These are phyloP conservation scores for Metschnikowia santaceciliae DNA, from an alignment of 805 yeast genomes.

Conservation along the genomic window DNA sequence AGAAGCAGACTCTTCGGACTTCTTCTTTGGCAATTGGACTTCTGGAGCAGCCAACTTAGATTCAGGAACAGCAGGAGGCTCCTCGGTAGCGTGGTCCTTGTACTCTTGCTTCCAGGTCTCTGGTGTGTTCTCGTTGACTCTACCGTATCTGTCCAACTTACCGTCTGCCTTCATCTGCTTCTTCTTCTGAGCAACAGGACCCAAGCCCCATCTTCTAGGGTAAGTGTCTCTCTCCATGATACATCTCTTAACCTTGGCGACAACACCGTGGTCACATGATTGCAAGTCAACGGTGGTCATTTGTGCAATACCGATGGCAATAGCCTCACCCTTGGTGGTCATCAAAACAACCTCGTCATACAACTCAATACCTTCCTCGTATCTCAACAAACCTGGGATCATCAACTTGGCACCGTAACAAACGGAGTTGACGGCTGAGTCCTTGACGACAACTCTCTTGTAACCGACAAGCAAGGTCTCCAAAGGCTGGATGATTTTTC, in stretches of 20 bases:
- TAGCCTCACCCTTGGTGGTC: slow-evolving; percentile 99
- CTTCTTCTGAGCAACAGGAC: slow-evolving; percentile 98
- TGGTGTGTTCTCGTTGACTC: slow-evolving; percentile 92
- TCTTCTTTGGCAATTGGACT: slow-evolving; percentile 46
- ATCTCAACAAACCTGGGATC: slow-evolving; percentile 97
- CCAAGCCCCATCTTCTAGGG: slow-evolving; percentile 99
- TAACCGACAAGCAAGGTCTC: slow-evolving; percentile 91
- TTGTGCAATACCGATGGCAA: slow-evolving; percentile 97
- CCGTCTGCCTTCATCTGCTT: slow-evolving; percentile 97
- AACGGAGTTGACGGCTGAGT: slow-evolving; percentile 95
- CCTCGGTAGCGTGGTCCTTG: slow-evolving; percentile 60
- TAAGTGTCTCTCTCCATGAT: slow-evolving; percentile 99
- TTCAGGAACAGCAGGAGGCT: slow-evolving; percentile 58
- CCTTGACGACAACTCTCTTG: slow-evolving; percentile 91
- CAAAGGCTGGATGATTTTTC: slow-evolving; percentile 91
- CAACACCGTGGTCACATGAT: slow-evolving; percentile 96
- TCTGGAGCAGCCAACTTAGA: slow-evolving; percentile 47
- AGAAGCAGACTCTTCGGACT: slow-evolving; percentile 43
- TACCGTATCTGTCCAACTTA: slow-evolving; percentile 93
- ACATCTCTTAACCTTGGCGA: slow-evolving; percentile 97
- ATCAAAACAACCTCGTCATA: slow-evolving; percentile 97
- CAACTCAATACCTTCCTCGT: slow-evolving; percentile 95
- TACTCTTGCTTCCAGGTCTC: slow-evolving; percentile 85
- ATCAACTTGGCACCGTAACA: slow-evolving; percentile 98
- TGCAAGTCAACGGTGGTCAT: slow-evolving; percentile 98